Percentiles rank a stretch among this genome's conserved stretches.
Evolutionary conservation across 768 basidiomycete genomes (phyloP).

Genomic region (Pleurotus tuber-regium): DNA sequence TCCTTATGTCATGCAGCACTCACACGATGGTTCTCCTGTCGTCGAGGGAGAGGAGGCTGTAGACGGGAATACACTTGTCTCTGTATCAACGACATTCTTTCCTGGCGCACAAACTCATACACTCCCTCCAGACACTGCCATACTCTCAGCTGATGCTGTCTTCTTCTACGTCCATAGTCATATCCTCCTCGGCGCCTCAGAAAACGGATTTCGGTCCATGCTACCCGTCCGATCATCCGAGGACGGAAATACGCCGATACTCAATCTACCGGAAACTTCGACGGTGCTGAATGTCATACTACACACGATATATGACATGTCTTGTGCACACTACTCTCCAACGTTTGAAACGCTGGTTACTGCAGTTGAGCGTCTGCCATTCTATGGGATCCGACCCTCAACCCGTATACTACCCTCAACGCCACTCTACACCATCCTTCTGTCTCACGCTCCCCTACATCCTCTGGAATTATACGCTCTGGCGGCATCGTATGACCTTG

Average conservation of each 20-base stretch:
- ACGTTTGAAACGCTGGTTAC: slow-evolving; percentile 53
- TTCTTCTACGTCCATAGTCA: slow-evolving; percentile 81
- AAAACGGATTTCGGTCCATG: slow-evolving; percentile 60
- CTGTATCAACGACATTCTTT: slow-evolving; percentile 81
- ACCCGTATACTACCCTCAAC: slow-evolving; percentile 46
- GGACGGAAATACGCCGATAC: slow-evolving; percentile 40
- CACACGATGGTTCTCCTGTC: slow-evolving; percentile 42
- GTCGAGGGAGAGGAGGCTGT: slow-evolving; percentile 27
- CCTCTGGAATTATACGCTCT: slow-evolving; percentile 75
- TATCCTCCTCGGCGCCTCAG: slow-evolving; percentile 55
- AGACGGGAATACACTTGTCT: slow-evolving; percentile 48
- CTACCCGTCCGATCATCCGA: slow-evolving; percentile 39
- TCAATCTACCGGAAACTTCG: slow-evolving; percentile 60
- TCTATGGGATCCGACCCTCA: slow-evolving; percentile 59
- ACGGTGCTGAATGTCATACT: slow-evolving; percentile 68
- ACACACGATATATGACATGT: slow-evolving; percentile 69
- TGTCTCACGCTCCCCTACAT: slow-evolving; percentile 63
- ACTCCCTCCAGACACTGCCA: slow-evolving; percentile 57
- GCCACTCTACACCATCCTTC: slow-evolving; percentile 56
- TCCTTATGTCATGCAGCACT: slow-evolving; percentile 31
- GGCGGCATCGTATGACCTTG: slow-evolving; percentile 63
- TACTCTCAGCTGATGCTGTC: slow-evolving; percentile 73
- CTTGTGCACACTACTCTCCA: slow-evolving; percentile 74
- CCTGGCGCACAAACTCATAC: slow-evolving; percentile 61
- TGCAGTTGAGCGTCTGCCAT: slow-evolving; percentile 53